These are phyloP conservation scores for Diaporthe humulicola DNA, from an alignment of 2,329 filamentous ascomycete species.

Conservation along the genomic window DNA sequence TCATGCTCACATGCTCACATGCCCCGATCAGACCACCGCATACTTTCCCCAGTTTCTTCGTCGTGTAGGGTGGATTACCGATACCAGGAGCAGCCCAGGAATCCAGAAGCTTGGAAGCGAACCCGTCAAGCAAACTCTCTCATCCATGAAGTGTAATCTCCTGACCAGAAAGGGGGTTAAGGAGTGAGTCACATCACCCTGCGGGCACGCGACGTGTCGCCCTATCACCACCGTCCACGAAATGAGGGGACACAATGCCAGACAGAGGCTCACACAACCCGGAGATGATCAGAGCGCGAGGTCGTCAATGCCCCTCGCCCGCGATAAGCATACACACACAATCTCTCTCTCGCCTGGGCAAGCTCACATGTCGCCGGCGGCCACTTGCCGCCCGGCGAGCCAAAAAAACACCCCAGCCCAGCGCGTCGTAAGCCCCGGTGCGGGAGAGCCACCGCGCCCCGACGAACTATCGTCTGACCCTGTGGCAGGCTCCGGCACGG, in stretches of 20 bases:
- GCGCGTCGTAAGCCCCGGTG: background rate
- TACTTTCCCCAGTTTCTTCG: background rate
- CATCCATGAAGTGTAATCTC: constrained; percentile 12
- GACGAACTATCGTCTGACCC: constrained; percentile 9
- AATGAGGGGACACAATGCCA: constrained; percentile 20
- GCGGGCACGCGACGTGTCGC: background rate
- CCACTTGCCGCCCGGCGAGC: constrained; percentile 25
- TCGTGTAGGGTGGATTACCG: background rate
- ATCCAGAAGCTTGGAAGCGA: background rate
- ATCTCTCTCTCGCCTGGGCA: background rate
- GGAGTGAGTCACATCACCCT: background rate
- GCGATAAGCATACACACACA: background rate
- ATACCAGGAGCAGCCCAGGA: background rate
- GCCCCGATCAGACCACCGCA: background rate
- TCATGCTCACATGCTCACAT: background rate
- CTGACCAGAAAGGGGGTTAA: background rate
- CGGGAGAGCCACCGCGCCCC: background rate
- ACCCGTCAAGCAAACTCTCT: background rate
- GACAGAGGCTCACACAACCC: background rate
- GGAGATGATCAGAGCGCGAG: background rate
- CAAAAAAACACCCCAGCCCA: background rate
- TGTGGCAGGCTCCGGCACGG: constrained; percentile 17
- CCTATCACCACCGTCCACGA: background rate
- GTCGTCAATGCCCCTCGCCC: background rate
- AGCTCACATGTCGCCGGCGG: constrained; percentile 15